Evolutionary conservation across 1,139 yeast species (phyloP), one percentile per base, ranked within the genome.

Genomic region (Geotrichum macrosporum): DNA sequence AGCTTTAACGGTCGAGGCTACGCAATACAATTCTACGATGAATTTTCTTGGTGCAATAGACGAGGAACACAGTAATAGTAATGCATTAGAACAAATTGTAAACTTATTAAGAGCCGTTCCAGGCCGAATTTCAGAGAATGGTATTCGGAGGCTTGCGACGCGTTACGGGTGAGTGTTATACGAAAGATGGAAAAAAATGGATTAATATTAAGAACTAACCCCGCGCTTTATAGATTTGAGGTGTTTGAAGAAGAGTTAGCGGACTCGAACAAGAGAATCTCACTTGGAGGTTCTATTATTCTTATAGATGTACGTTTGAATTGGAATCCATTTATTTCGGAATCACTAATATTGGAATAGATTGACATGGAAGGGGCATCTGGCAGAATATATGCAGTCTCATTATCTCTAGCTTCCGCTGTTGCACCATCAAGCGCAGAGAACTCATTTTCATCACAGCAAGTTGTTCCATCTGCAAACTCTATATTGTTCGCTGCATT

Each of bases 211-310:
- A 8, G 27, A 24, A n/a, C n/a, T n/a, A n/a, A n/a, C n/a, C n/a
- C n/a, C n/a, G n/a, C n/a, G n/a, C n/a, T n/a, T n/a, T n/a, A 53
- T 13, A 54, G 50, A 38, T 63, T 66, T 39, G 70, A 66, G 46
- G 58, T 65, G 3, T 66, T 65, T 47, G 69, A 65, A 44, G 66
- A 62, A 27, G 47, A 47, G 12, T 44, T 57, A 5, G 53, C 56
- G 5, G 54, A 48, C 15, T 46, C 52, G 5, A 62, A 61, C 6
- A 58, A 57, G 36, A 55, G 69, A 16, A 51, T 66, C 18, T 63
- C 69, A 26, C 53, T 66, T 4, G 64, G 68, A 2, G 70, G 70
- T 2, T 58, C 64, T 8, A 63, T 66, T 27, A 60, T 66, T n/a
- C 57, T 66, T 10, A 52, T 66, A 3, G 70, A 66, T 46, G 58